Evolutionary conservation across 1,139 yeast genomes (phyloP).

Genomic region (Geotrichum citri-aurantii): DNA sequence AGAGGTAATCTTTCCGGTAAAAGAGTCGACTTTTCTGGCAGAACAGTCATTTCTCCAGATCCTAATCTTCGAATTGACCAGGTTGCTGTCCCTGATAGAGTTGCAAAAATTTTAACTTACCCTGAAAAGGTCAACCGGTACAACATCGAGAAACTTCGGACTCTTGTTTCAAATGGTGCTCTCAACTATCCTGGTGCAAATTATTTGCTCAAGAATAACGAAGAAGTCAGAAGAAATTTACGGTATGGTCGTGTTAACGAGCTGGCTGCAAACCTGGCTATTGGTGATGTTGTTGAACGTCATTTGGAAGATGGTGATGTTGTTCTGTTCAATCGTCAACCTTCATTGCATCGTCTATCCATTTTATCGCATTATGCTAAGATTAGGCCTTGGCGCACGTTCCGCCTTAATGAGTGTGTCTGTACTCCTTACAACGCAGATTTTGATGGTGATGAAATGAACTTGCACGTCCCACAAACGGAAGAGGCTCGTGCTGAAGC

Average conservation of each 20-base stretch:
- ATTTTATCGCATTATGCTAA: slow-evolving; percentile 94
- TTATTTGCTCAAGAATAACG: slow-evolving; percentile 76
- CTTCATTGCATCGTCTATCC: slow-evolving; percentile 90
- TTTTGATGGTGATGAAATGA: slow-evolving; percentile 99
- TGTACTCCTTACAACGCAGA: slow-evolving; percentile 99
- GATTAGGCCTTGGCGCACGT: slow-evolving; percentile 96
- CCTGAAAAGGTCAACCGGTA: slow-evolving; percentile 93
- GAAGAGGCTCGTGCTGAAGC: slow-evolving; percentile 99
- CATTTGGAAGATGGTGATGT: slow-evolving; percentile 97
- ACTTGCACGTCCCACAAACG: slow-evolving; percentile 96
- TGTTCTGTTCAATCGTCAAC: slow-evolving; percentile 94
- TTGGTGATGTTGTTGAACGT: slow-evolving; percentile 96
- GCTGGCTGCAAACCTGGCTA: slow-evolving; percentile 66
- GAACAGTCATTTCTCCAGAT: slow-evolving; percentile 98
- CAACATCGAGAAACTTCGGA: slow-evolving; percentile 70
- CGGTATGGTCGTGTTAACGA: slow-evolving; percentile 81
- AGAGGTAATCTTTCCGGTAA: slow-evolving; percentile 97
- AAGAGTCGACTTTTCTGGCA: slow-evolving; percentile 96
- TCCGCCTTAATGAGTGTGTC: slow-evolving; percentile 95
- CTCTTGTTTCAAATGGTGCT: slow-evolving; percentile 77
- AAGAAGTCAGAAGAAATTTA: slow-evolving; percentile 78
- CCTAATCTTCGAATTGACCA: slow-evolving; percentile 92
- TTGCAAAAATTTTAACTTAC: slow-evolving; percentile 90
- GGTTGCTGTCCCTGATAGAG: slow-evolving; percentile 97
- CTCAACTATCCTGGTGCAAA: slow-evolving; percentile 94